Conservation (phyloP, 2,329 filamentous ascomycete genomes). For the Leptosphaerulina australis region DNA sequence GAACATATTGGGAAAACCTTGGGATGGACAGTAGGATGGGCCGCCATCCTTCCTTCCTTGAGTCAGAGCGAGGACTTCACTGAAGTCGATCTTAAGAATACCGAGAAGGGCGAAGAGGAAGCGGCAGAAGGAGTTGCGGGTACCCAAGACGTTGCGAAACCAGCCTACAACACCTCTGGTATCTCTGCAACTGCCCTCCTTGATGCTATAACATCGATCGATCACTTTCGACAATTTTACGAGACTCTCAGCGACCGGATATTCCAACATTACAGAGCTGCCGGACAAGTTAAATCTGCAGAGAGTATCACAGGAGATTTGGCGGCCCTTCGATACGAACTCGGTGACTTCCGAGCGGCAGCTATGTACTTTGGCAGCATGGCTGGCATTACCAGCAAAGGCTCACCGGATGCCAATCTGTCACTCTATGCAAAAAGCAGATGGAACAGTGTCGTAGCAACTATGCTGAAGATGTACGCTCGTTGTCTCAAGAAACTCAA, state of each 20-base stretch:
- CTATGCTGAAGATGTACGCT: constrained; percentile 85
- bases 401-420: constrained; percentile 10
- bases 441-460: constrained; percentile 81
- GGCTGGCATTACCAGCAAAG: constrained; percentile 57
- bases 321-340: constrained; percentile 79
- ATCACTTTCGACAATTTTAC: constrained; percentile 50
- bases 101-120: constrained; percentile 23
- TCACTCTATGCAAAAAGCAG: constrained; percentile 74
- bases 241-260: constrained; percentile 80
- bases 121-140: background rate
- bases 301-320: constrained; percentile 82
- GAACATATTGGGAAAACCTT: constrained; percentile 73
- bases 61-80: constrained; percentile 38
- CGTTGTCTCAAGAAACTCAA: constrained; percentile 79
- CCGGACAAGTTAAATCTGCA: constrained; percentile 77
- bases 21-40: constrained; percentile 81
- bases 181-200: constrained; percentile 40
- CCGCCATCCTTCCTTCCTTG: constrained; percentile 42
- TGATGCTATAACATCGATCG: constrained; percentile 44
- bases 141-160: constrained; percentile 8
- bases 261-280: constrained; percentile 80
- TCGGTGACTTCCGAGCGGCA: constrained; percentile 74
- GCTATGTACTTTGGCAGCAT: constrained; percentile 79
- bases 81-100: constrained; percentile 47
- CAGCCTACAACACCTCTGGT: constrained; percentile 30